These are phyloP conservation scores for Candida manassasensis DNA, from an alignment of 805 yeast genomes.

Conservation along the genomic window DNA sequence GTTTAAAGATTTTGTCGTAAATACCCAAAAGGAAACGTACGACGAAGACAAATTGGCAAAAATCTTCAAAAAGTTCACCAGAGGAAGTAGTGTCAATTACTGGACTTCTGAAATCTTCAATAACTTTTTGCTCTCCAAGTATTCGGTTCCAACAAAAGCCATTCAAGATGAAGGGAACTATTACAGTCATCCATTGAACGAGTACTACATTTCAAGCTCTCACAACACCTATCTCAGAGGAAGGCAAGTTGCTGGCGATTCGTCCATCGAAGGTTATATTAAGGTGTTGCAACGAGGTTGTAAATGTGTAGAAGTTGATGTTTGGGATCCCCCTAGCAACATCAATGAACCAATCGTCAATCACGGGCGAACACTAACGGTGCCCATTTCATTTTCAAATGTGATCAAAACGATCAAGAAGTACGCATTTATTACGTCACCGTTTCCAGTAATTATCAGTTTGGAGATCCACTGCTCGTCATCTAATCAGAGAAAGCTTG, in stretches of 20 bases:
- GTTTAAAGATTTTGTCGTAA: conserved; percentile 37
- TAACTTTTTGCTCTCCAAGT: conserved; percentile 31
- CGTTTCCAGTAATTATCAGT: conserved; percentile 80
- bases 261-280: conserved; percentile 87
- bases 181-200: conserved; percentile 59
- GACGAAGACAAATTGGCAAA: conserved; percentile 22
- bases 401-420: conserved; percentile 73
- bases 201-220: conserved; percentile 86
- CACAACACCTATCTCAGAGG: conserved; percentile 93
- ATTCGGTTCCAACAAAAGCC: conserved; percentile 14
- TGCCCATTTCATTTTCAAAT: conserved; percentile 61
- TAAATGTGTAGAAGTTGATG: conserved; percentile 88
- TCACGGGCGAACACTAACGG: conserved; percentile 84
- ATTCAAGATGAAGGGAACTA: conserved; percentile 16
- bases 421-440: conserved; percentile 84
- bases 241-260: conserved; percentile 78
- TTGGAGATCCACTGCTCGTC: conserved; percentile 76
- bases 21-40: conserved; percentile 45
- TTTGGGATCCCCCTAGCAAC: conserved; percentile 64
- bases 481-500: conserved; percentile 62
- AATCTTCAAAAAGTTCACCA: conserved; percentile 23
- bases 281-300: conserved; percentile 88
- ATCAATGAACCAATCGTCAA: conserved; percentile 74
- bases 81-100: conserved; percentile 13
- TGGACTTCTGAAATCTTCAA: conserved; percentile 28